Conservation (phyloP, 1,284 basidiomycete genomes). For the Pulveroboletus sp. region DNA sequence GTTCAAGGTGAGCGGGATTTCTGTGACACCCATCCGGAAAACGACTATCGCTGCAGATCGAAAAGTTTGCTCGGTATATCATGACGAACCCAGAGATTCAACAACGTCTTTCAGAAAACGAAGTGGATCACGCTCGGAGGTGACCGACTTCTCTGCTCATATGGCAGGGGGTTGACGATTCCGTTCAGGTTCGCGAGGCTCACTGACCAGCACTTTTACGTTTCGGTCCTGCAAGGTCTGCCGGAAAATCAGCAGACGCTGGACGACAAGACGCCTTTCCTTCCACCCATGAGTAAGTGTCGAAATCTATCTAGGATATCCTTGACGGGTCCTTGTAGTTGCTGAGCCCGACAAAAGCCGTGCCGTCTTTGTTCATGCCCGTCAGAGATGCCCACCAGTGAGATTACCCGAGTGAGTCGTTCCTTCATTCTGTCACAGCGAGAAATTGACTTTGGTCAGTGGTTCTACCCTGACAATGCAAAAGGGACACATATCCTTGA, state of each 20-base stretch:
- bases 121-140: constrained; percentile 78
- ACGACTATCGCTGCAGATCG: constrained; percentile 57
- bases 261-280: constrained; percentile 70
- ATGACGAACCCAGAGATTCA: constrained; percentile 68
- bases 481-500: constrained; percentile 69
- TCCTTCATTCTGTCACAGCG: background rate
- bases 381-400: constrained; percentile 68
- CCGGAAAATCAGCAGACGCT: constrained; percentile 73
- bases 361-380: constrained; percentile 80
- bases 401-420: constrained; percentile 68
- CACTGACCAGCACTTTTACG: constrained; percentile 71
- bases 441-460: constrained; percentile 39
- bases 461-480: constrained; percentile 62
- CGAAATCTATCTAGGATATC: background rate
- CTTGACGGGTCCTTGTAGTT: constrained; percentile 47
- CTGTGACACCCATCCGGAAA: background rate
- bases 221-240: constrained; percentile 76
- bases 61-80: constrained; percentile 81
- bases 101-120: constrained; percentile 71
- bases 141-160: constrained; percentile 33
- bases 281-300: constrained; percentile 76
- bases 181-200: constrained; percentile 65
- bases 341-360: constrained; percentile 70
- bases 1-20: constrained; percentile 63
- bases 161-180: background rate